These are phyloP conservation scores for Globisporangium mamillatum DNA, from an alignment of 352 stramenopile genomes.

Conservation along the genomic window DNA sequence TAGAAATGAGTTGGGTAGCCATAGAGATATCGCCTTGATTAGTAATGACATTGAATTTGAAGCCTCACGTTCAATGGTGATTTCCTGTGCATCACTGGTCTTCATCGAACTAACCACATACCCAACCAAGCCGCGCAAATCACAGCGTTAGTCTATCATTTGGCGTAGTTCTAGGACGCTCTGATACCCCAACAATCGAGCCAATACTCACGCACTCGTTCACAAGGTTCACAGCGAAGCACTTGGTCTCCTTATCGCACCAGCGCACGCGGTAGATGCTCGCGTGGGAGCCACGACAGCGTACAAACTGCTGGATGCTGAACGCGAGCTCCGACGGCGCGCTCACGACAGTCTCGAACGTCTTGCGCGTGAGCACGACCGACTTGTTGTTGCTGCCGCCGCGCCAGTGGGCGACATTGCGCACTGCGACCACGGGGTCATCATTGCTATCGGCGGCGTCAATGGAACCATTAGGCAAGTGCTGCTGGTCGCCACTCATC, in stretches of 20 bases:
- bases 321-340: slow-evolving; percentile 54
- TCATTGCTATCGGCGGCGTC: slow-evolving; percentile 20
- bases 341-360: slow-evolving; percentile 57
- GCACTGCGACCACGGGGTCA: slow-evolving; percentile 55
- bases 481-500: not conserved
- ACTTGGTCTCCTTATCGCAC: slow-evolving; percentile 45
- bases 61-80: slow-evolving; percentile 3
- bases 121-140: not conserved
- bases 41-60: not conserved
- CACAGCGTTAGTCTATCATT: not conserved
- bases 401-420: slow-evolving; percentile 57
- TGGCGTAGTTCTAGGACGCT: not conserved
- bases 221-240: slow-evolving; percentile 70
- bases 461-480: not conserved
- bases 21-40: not conserved
- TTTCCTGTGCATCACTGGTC: slow-evolving; percentile 7
- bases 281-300: slow-evolving; percentile 58
- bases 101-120: not conserved
- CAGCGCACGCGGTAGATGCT: slow-evolving; percentile 75
- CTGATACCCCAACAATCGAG: not conserved
- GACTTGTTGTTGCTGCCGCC: slow-evolving; percentile 47
- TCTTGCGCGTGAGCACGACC: slow-evolving; percentile 51
- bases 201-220: slow-evolving; percentile 49
- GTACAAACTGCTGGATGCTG: slow-evolving; percentile 69
- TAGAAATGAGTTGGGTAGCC: not conserved